These are phyloP conservation scores for Carallia brachiata DNA, from an alignment of 345 rosid genomes.

Conservation along the genomic window DNA sequence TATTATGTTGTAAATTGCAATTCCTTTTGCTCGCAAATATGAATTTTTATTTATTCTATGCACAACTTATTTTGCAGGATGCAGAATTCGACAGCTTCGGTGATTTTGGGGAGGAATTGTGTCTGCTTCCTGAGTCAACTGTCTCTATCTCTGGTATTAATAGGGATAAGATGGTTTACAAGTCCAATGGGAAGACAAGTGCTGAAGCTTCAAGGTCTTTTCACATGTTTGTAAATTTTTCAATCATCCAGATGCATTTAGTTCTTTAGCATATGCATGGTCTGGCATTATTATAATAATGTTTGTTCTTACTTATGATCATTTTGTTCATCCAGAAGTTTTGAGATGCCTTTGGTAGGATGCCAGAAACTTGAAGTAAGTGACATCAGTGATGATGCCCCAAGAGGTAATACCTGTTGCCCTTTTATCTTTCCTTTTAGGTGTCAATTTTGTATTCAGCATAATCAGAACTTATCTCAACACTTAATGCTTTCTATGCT, in stretches of 20 bases:
- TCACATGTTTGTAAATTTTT: neutral
- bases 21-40: constrained; percentile 4
- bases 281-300: too few relatives aligned
- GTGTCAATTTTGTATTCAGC: neutral
- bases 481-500: neutral
- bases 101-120: constrained; percentile 49
- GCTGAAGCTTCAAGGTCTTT: constrained; percentile 22
- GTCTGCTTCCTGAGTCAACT: constrained; percentile 27
- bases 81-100: constrained; percentile 32
- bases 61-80: constrained; percentile 22
- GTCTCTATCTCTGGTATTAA: constrained; percentile 24
- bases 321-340: constrained; percentile 23
- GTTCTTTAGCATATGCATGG: too few relatives aligned
- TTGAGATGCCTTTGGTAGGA: constrained; percentile 22
- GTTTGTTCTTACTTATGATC: too few relatives aligned
- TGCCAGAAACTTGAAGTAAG: constrained; percentile 28
- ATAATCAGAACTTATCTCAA: constrained; percentile 6
- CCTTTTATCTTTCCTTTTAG: neutral
- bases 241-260: neutral
- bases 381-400: constrained; percentile 25
- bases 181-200: constrained; percentile 9
- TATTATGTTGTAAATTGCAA: neutral
- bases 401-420: constrained; percentile 25
- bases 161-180: constrained; percentile 14
- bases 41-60: neutral